phyloP scores from a whole-genome alignment of 495 filamentous ascomycete species.

The Xylaria acuta region DNA sequence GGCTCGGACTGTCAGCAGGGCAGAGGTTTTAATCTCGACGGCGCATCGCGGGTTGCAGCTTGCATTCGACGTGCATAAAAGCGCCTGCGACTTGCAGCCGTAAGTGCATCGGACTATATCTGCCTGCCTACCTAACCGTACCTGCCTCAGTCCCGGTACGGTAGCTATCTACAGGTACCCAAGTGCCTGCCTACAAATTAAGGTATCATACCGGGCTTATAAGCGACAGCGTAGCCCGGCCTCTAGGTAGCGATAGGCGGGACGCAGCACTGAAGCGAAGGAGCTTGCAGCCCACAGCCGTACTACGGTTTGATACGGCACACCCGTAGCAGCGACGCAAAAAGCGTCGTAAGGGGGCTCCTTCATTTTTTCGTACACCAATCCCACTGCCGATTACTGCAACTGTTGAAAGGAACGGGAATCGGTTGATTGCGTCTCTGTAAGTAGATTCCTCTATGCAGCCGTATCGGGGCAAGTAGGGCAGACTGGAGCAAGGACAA shows the following conservation, averaged over 20 bases:
- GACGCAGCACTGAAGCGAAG: neutral
- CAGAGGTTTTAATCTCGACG: slow-evolving; percentile 13
- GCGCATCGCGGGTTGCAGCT: slow-evolving; percentile 5
- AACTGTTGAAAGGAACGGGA: neutral
- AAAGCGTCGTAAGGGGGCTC: slow-evolving; percentile 11
- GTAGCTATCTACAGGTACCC: neutral
- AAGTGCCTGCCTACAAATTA: neutral
- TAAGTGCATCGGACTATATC: slow-evolving; percentile 16
- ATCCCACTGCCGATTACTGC: slow-evolving; percentile 3
- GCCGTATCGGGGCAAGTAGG: neutral
- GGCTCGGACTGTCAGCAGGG: slow-evolving; percentile 13
- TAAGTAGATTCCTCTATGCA: neutral
- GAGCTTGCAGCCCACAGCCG: neutral
- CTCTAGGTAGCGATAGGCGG: neutral
- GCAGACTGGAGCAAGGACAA: slow-evolving; percentile 2
- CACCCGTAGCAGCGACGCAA: neutral
- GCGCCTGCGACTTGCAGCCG: slow-evolving; percentile 4
- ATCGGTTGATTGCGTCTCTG: slow-evolving; percentile 4
- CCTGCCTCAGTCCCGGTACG: neutral
- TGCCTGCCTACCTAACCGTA: slow-evolving; percentile 4
- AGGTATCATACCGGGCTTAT: neutral
- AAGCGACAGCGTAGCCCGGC: neutral
- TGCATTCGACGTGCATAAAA: slow-evolving; percentile 19
- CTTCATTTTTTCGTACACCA: slow-evolving; percentile 1
- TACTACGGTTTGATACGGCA: neutral